phyloP scores from a whole-genome alignment of 805 yeast species.

The Isabelozyma rhagii region DNA sequence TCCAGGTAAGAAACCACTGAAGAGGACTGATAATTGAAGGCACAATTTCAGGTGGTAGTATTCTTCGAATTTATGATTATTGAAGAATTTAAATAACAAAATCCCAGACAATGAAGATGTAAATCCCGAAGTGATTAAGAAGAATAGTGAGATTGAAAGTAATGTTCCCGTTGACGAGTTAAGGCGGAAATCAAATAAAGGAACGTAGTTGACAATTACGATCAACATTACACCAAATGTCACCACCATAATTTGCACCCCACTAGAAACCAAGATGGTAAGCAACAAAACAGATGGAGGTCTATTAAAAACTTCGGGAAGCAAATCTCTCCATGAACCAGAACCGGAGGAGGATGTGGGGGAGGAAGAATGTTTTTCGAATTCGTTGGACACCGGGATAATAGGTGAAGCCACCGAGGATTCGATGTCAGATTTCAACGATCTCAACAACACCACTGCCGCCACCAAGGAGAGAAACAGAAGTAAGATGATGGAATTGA shows the following conservation, averaged over 20 bases:
- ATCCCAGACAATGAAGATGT: slow-evolving; percentile 74
- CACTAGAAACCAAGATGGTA: slow-evolving; percentile 63
- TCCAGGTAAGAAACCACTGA: slow-evolving; percentile 44
- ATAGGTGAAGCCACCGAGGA: slow-evolving; percentile 3
- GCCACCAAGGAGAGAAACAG: slow-evolving; percentile 60
- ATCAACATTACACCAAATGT: slow-evolving; percentile 57
- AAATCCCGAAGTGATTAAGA: slow-evolving; percentile 68
- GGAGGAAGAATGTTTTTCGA: no score
- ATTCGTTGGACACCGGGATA: slow-evolving; percentile 6
- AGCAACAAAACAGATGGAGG: slow-evolving; percentile 51
- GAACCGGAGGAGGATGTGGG: not conserved
- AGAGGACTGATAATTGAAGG: slow-evolving; percentile 19
- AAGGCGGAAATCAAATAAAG: no score
- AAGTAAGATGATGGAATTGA: slow-evolving; percentile 67
- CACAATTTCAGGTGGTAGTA: slow-evolving; percentile 12
- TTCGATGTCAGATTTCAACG: slow-evolving; percentile 51
- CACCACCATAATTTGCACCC: slow-evolving; percentile 69
- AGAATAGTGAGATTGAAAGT: slow-evolving; percentile 53
- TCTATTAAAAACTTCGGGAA: slow-evolving; percentile 50
- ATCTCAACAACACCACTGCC: slow-evolving; percentile 57
- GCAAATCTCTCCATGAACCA: slow-evolving; percentile 52
- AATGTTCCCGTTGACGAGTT: slow-evolving; percentile 59
- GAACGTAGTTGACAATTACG: slow-evolving; percentile 29
- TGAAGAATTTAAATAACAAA: slow-evolving; percentile 55
- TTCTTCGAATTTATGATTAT: slow-evolving; percentile 32